Evolutionary conservation across 495 filamentous ascomycete species (phyloP).

Genomic region (Jackrogersella multiformis): DNA sequence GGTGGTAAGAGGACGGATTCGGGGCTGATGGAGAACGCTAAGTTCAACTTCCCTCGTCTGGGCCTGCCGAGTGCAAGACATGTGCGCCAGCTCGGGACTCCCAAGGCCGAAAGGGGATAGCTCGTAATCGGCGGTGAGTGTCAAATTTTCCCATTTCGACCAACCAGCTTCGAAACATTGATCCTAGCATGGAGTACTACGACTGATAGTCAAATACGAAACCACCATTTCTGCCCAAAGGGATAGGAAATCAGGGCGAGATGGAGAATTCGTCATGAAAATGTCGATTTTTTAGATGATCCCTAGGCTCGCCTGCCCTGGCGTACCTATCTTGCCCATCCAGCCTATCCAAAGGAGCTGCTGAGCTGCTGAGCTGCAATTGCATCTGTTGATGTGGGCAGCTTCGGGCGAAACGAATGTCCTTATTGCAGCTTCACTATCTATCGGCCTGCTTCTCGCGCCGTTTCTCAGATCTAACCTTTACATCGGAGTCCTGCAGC

Average conservation of each 20-base stretch:
- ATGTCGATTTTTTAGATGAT: conserved; percentile 33
- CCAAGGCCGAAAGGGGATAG: conserved; percentile 36
- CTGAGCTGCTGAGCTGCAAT: conserved; percentile 4
- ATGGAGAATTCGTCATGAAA: conserved; percentile 34
- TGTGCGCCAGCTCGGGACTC: conserved; percentile 40
- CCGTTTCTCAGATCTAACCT: conserved; percentile 42
- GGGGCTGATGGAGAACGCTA: conserved; percentile 42
- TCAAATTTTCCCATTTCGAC: conserved; percentile 21
- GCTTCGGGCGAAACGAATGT: conserved; percentile 13
- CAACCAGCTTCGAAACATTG: conserved; percentile 31
- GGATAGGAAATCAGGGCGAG: conserved; percentile 38
- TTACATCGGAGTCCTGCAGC: conserved; percentile 44
- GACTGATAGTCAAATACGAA: conserved; percentile 44
- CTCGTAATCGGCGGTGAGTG: conserved; percentile 42
- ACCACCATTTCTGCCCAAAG: conserved; percentile 43
- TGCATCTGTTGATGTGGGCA: conserved; percentile 33
- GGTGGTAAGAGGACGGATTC: conserved; percentile 38
- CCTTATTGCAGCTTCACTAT: conserved; percentile 20
- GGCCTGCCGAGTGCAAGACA: conserved; percentile 37
- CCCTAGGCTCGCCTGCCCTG: conserved; percentile 26
- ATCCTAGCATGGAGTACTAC: conserved; percentile 35
- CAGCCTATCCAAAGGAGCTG: conserved; percentile 27
- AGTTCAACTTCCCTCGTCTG: conserved; percentile 30
- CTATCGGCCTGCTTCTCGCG: conserved; percentile 26
- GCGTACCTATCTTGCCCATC: too few species aligned